phyloP scores from a whole-genome alignment of 1,284 basidiomycete species.

The Tremellales sp. region DNA sequence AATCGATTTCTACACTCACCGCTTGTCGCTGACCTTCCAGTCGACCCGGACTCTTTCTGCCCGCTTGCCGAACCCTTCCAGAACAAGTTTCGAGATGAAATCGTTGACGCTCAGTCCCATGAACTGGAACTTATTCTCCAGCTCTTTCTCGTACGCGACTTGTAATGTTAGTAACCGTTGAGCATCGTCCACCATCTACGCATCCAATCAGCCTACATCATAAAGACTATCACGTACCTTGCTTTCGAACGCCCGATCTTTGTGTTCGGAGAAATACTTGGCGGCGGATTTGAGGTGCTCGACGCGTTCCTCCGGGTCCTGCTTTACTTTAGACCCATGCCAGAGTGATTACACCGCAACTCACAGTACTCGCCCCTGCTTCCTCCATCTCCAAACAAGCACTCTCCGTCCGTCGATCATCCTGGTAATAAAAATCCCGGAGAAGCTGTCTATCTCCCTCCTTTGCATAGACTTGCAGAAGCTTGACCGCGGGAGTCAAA shows the following conservation, averaged over 20 bases:
- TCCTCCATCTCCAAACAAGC: conserved; percentile 82
- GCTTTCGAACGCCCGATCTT: conserved; percentile 81
- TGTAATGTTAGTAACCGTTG: conserved; percentile 72
- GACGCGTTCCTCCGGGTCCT: conserved; percentile 69
- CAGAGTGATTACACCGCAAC: conserved; percentile 23
- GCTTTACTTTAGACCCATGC: background rate
- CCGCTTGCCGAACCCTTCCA: conserved; percentile 73
- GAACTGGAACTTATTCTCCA: conserved; percentile 68
- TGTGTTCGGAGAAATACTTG: conserved; percentile 92
- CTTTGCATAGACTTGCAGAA: conserved; percentile 82
- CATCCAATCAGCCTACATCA: conserved; percentile 1
- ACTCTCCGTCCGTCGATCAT: conserved; percentile 89
- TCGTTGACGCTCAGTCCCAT: conserved; percentile 78
- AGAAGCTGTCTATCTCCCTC: conserved; percentile 88
- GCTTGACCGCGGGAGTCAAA: conserved; percentile 66
- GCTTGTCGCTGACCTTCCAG: conserved; percentile 86
- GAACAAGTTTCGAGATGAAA: conserved; percentile 69
- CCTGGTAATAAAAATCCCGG: conserved; percentile 95
- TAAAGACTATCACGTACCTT: conserved; percentile 57
- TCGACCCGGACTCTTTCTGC: conserved; percentile 81
- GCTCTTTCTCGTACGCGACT: conserved; percentile 80
- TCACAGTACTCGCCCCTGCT: conserved; percentile 60
- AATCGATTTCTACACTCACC: conserved; percentile 53
- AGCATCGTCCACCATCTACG: conserved; percentile 84
- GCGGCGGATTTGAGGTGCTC: conserved; percentile 73